Conservation (phyloP, 2,329 filamentous ascomycete genomes). For the Fusarium mundagurra region DNA sequence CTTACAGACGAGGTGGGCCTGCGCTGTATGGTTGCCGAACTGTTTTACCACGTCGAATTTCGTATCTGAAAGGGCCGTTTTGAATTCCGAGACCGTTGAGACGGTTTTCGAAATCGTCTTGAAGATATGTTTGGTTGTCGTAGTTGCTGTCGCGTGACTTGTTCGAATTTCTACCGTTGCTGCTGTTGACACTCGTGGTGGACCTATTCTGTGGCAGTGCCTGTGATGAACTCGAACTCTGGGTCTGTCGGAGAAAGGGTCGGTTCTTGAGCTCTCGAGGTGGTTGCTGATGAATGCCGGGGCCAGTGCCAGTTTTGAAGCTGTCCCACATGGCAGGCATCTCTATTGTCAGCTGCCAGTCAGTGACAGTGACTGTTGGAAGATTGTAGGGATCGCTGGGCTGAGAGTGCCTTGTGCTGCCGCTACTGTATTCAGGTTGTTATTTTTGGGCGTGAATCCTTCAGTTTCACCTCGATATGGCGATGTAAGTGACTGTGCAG, state of each 20-base stretch:
- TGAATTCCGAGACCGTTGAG: constrained; percentile 45
- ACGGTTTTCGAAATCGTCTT: constrained; percentile 42
- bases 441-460: constrained; percentile 36
- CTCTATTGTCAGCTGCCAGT: constrained; percentile 19
- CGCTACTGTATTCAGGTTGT: constrained; percentile 18
- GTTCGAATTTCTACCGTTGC: constrained; percentile 21
- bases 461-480: constrained; percentile 17
- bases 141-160: constrained; percentile 23
- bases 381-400: constrained; percentile 11
- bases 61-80: constrained; percentile 44
- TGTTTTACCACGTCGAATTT: constrained; percentile 47
- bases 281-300: constrained; percentile 34
- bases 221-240: not conserved
- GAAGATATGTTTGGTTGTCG: constrained; percentile 29
- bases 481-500: constrained; percentile 11
- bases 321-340: constrained; percentile 44
- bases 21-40: constrained; percentile 41
- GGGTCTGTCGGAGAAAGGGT: constrained; percentile 39
- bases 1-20: constrained; percentile 44
- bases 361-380: constrained; percentile 2
- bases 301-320: constrained; percentile 38
- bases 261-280: constrained; percentile 43
- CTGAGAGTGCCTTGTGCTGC: constrained; percentile 24
- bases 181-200: constrained; percentile 25
- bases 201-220: constrained; percentile 26